These are phyloP conservation scores for Dionaea muscipula DNA, from an alignment of 179 eudicot genomes.

Conservation along the genomic window DNA sequence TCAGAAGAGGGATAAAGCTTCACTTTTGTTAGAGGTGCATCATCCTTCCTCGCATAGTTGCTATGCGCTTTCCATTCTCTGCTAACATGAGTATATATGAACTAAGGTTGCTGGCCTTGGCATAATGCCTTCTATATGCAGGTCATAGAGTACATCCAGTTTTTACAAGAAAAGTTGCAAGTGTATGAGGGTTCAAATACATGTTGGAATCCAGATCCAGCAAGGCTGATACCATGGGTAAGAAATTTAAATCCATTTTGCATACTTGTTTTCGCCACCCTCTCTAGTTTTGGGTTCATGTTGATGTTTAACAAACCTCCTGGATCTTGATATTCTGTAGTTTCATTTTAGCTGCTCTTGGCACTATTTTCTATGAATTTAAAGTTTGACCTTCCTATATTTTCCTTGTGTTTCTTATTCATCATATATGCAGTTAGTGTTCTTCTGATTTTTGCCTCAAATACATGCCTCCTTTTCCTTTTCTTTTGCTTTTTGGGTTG, in stretches of 20 bases:
- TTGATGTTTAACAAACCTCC: no score
- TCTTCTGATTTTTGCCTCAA: no score
- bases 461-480: no score
- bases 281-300: no score
- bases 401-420: no score
- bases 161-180: constrained; percentile 61
- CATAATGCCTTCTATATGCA: constrained; percentile 15
- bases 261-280: no score
- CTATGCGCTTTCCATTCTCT: background rate
- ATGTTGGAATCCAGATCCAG: constrained; percentile 59
- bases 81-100: background rate
- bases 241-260: background rate
- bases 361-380: no score
- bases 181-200: constrained; percentile 62
- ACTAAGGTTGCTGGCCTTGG: background rate
- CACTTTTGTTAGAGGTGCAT: constrained; percentile 77
- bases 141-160: constrained; percentile 82
- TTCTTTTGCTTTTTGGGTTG: no score
- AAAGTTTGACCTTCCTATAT: no score
- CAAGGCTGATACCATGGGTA: constrained; percentile 73
- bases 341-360: no score
- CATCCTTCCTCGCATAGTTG: background rate
- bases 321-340: no score
- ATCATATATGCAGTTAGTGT: no score
- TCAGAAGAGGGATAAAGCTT: constrained; percentile 87